Evolutionary conservation across 2,329 filamentous ascomycete species (phyloP), one percentile per base, ranked within the genome.

Genomic region (Phaeosphaeria sp.): DNA sequence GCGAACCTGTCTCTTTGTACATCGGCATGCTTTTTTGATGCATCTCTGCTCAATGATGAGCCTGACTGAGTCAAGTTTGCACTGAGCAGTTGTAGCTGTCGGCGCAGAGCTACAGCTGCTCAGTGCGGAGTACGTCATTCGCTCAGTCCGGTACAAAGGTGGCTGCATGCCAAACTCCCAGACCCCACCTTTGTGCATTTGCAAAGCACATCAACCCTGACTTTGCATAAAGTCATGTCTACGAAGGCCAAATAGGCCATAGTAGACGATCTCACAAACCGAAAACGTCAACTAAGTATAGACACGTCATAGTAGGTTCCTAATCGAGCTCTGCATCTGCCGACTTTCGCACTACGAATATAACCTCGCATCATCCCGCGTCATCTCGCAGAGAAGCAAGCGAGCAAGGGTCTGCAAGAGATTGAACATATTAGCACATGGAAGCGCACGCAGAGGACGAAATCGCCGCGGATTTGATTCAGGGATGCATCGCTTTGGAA

Each of bases 151-250:
- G n/a, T 22, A 21, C 44, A n/a, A 27, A 15, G 3, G 30, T 24
- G 22, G 44, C 44, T 24, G 44, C 44, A 46, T n/a, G 42, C 18
- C 42, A n/a, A 25, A 47, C 21, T 24, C 21, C 17, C 24, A 17
- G 3, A 33, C 46, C 46, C 46, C 46, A 33, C 46, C 46, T 48
- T 30, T 15, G 15, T 48, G 46, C 46, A 48, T 48, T 17, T 46
- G 44, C 44, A 27, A n/a, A 22, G 21, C 25, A 25, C 21, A 13
- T 13, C 22, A 17, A 36, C 30, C 30, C 44, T 24, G 21, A 21
- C 9, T 22, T 43, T 43, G 40, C 40, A 43, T 22, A 17, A 46
- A 25, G 5, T 33, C 17, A 17, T 18, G 13, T 13, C n/a, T 33
- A 33, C 6, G 8, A n/a, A 15, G 5, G 17, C 15, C n/a, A 48